Evolutionary conservation across 1,139 yeast genomes (phyloP), one percentile per base, ranked within the genome.

Genomic region (Suhomyces chickasaworum): DNA sequence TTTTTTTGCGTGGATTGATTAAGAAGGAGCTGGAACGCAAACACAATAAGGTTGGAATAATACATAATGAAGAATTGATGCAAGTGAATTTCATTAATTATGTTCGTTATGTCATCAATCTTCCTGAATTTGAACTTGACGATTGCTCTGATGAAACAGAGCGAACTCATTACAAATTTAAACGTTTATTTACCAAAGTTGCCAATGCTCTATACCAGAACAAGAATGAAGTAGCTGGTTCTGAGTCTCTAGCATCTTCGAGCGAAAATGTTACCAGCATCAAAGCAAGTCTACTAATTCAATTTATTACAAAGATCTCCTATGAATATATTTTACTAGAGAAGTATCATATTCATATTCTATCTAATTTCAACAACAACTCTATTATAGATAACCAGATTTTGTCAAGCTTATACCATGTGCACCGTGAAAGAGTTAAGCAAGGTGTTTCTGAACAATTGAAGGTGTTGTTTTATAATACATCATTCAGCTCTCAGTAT

Each of bases 261-360:
- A 46, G 44, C 2, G 49, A 51, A 44, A 35, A 32, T 33, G 41
- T 37, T 29, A 32, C 37, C 27, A 42, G 39, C 25, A 13, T 45
- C 29, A 47, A 47, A 15, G 54, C 56, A 3, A 56, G 61, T 12
- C 51, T 65, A 29, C 52, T 72, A 17, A 46, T 72, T 27, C 73
- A 68, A 48, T 47, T 65, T 5, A 58, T 73, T 3, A 64, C 72
- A 3, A 72, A 71, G 49, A 69, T 71, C 6, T 66, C 75, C 0
- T 69, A 69, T 51, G 80, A 75, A 48, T 75, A 59, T 51, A 62
- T 72, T 43, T 58, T 74, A 27, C 59, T 75, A 50, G 80, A 75
- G 45, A 71, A 66, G 48, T 75, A 74, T 53, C 68, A 64, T 45
- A 62, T 74, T 29, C 76, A 74, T 43, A 70, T 73, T 22, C 52